phyloP scores from a whole-genome alignment of 2,329 filamentous ascomycete species.

The Nemania abortiva region DNA sequence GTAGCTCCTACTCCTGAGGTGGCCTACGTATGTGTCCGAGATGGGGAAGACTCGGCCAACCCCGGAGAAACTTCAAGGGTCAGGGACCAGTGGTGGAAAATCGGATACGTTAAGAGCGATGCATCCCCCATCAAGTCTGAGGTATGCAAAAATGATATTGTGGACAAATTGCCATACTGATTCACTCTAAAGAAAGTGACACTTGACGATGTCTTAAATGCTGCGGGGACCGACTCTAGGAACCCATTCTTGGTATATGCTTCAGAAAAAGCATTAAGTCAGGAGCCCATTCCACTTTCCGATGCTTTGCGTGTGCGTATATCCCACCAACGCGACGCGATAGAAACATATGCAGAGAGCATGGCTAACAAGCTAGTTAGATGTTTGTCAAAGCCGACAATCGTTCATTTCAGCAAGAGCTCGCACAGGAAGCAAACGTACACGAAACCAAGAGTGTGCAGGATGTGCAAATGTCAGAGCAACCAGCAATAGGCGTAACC shows the following conservation, averaged over 20 bases:
- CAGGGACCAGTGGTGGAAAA: conserved; percentile 68
- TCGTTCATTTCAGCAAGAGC: conserved; percentile 63
- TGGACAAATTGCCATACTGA: conserved; percentile 35
- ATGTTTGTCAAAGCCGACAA: conserved; percentile 66
- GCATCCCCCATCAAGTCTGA: conserved; percentile 61
- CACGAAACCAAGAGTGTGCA: conserved; percentile 13
- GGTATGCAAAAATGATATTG: conserved; percentile 53
- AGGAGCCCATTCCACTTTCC: conserved; percentile 54
- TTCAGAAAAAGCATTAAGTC: conserved; percentile 61
- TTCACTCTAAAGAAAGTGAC: conserved; percentile 58
- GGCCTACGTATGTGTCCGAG: conserved; percentile 63
- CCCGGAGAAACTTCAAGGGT: conserved; percentile 51
- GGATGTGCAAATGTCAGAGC: conserved; percentile 37
- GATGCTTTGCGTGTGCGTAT: conserved; percentile 53
- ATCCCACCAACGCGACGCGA: neutral
- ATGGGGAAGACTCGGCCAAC: conserved; percentile 58
- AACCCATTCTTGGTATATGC: conserved; percentile 66
- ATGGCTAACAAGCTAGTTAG: conserved; percentile 50
- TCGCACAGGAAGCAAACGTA: conserved; percentile 54
- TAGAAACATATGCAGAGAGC: neutral
- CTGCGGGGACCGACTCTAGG: conserved; percentile 62
- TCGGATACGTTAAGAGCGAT: conserved; percentile 58
- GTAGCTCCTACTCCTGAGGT: conserved; percentile 61
- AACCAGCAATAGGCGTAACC: conserved; percentile 28
- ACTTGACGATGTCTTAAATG: conserved; percentile 58